phyloP scores from a whole-genome alignment of 1,284 basidiomycete genomes.

The Heterobasidion parviporum region DNA sequence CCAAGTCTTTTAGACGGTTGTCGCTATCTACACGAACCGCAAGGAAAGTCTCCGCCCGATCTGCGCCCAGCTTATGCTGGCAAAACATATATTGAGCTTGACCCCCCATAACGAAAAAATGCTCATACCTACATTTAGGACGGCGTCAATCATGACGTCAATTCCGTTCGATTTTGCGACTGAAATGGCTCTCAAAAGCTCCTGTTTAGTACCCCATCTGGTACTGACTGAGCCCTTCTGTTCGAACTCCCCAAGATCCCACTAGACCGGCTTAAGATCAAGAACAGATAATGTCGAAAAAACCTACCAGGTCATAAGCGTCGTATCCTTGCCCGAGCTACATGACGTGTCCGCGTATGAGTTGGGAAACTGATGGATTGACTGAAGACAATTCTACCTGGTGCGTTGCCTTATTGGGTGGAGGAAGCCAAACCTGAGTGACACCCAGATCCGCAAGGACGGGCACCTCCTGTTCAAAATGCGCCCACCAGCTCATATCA shows the following conservation, averaged over 20 bases:
- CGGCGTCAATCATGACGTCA: conserved; percentile 67
- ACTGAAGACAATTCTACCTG: conserved; percentile 30
- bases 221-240: conserved; percentile 77
- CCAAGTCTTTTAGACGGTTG: conserved; percentile 51
- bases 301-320: conserved; percentile 66
- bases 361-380: neutral
- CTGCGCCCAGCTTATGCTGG: conserved; percentile 80
- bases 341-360: neutral
- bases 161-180: conserved; percentile 50
- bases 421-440: conserved; percentile 77
- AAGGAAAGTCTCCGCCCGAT: conserved; percentile 68
- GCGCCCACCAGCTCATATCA: conserved; percentile 75
- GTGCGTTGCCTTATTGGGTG: conserved; percentile 65
- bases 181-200: conserved; percentile 64
- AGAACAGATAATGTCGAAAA: neutral
- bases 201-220: conserved; percentile 88
- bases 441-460: conserved; percentile 71
- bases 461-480: conserved; percentile 67
- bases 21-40: conserved; percentile 69
- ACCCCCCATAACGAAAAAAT: neutral
- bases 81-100: neutral
- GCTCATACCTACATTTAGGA: conserved; percentile 53
- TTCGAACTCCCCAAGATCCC: conserved; percentile 90
- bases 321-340: conserved; percentile 71
- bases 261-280: conserved; percentile 31